Percentiles rank a stretch among this genome's conserved stretches.
phyloP scores from a whole-genome alignment of 805 yeast species.

The Pichia paraexigua region DNA sequence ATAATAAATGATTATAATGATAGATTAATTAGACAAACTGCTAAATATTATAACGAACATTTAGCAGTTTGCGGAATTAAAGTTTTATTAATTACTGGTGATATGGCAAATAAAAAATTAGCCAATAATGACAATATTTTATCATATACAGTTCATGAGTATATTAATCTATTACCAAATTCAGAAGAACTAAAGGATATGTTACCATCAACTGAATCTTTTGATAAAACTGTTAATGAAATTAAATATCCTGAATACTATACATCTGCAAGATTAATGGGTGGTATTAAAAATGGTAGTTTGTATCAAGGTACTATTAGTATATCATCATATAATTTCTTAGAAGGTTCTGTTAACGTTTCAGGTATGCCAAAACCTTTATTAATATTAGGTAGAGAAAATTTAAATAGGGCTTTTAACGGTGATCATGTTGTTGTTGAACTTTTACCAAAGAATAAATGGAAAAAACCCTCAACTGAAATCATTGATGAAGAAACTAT shows the following conservation, averaged over 20 bases:
- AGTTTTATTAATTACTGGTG: slow-evolving; percentile 66
- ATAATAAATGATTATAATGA: slow-evolving; percentile 85
- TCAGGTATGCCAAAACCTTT: slow-evolving; percentile 74
- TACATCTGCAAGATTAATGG: slow-evolving; percentile 74
- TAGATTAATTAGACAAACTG: slow-evolving; percentile 73
- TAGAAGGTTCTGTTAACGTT: slow-evolving; percentile 76
- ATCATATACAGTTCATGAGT: slow-evolving; percentile 57
- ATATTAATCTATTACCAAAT: slow-evolving; percentile 62
- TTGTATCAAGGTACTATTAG: slow-evolving; percentile 78
- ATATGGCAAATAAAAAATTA: slow-evolving; percentile 51
- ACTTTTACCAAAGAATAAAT: slow-evolving; percentile 71
- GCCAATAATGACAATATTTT: slow-evolving; percentile 47
- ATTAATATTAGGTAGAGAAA: slow-evolving; percentile 72
- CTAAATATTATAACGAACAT: slow-evolving; percentile 67
- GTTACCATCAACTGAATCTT: slow-evolving; percentile 49
- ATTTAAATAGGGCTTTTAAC: slow-evolving; percentile 82
- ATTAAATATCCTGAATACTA: slow-evolving; percentile 70
- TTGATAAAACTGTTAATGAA: slow-evolving; percentile 36
- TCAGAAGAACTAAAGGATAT: slow-evolving; percentile 70
- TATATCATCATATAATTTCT: slow-evolving; percentile 76
- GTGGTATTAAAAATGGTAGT: slow-evolving; percentile 83
- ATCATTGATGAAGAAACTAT: slow-evolving; percentile 68
- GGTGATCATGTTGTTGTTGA: slow-evolving; percentile 91
- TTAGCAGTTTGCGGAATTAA: slow-evolving; percentile 37
- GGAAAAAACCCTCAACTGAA: slow-evolving; percentile 80